These are phyloP conservation scores for Ophiocordyceps camponoti-saundersi DNA, from an alignment of 2,329 filamentous ascomycete species.

Conservation along the genomic window DNA sequence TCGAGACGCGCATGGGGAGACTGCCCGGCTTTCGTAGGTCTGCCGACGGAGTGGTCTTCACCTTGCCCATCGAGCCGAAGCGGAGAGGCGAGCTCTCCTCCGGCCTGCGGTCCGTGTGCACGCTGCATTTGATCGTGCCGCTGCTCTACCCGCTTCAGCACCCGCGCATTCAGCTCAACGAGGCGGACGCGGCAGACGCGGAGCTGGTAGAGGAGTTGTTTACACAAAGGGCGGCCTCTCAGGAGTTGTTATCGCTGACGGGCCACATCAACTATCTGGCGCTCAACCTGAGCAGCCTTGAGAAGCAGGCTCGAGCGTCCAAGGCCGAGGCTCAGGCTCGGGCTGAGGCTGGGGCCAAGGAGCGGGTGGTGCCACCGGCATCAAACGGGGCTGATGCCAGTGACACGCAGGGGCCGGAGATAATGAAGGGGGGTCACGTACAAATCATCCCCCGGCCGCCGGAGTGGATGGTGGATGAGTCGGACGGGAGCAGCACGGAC, in stretches of 20 bases:
- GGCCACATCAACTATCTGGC: conserved; percentile 60
- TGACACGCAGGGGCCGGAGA: not conserved
- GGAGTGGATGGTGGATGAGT: conserved; percentile 48
- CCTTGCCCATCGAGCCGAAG: conserved; percentile 50
- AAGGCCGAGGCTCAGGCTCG: conserved; percentile 3
- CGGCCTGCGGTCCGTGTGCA: conserved; percentile 42
- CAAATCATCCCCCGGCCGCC: conserved; percentile 59
- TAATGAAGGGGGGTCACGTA: conserved; percentile 39
- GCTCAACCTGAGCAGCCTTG: conserved; percentile 52
- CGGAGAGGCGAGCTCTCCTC: conserved; percentile 42
- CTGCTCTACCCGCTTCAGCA: conserved; percentile 54
- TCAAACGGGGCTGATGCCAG: conserved; percentile 2
- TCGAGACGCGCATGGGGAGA: conserved; percentile 59
- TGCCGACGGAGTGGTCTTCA: conserved; percentile 52
- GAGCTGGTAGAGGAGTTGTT: conserved; percentile 51
- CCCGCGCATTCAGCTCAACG: conserved; percentile 48
- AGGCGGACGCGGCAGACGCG: conserved; percentile 41
- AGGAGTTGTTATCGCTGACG: conserved; percentile 47
- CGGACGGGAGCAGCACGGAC: conserved; percentile 29
- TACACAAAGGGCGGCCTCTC: conserved; percentile 34
- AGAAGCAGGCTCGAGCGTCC: conserved; percentile 29
- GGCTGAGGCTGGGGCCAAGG: conserved; percentile 3
- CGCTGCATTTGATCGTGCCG: conserved; percentile 53
- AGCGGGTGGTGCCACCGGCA: not conserved
- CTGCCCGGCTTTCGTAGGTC: conserved; percentile 50